Percentiles rank a stretch among this genome's conserved stretches.
phyloP scores from a whole-genome alignment of 164 flowering plant genomes.

The Akebia trifoliata region DNA sequence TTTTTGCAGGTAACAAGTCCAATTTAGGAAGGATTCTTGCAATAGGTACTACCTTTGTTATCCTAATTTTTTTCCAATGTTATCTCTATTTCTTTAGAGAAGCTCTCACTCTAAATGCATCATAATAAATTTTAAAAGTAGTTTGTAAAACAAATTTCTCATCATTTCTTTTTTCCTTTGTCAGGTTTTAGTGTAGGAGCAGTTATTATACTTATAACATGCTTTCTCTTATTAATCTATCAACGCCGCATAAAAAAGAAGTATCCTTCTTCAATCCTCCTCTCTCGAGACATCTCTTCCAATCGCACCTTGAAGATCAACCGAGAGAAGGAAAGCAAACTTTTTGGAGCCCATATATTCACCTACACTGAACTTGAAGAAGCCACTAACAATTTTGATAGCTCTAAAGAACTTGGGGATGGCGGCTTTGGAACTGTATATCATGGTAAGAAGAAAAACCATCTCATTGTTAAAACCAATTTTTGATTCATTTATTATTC shows the following conservation, averaged over 20 bases:
- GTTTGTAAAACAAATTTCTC: too few relatives aligned
- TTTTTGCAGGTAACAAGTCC: too few relatives aligned
- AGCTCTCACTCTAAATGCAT: too few relatives aligned
- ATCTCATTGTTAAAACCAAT: too few relatives aligned
- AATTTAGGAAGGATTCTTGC: too few relatives aligned
- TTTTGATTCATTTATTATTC: too few relatives aligned
- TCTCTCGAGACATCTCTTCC: constrained; percentile 3
- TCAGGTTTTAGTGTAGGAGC: background rate
- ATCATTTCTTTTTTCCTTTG: background rate
- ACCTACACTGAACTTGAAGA: constrained; percentile 27
- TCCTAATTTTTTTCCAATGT: too few relatives aligned
- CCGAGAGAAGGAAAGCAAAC: constrained; percentile 9
- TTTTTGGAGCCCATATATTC: constrained; percentile 19
- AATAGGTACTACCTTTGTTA: too few relatives aligned
- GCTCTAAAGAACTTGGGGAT: constrained; percentile 29
- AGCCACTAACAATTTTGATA: constrained; percentile 27
- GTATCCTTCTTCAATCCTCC: constrained; percentile 1
- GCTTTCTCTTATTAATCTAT: background rate
- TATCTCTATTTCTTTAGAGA: too few relatives aligned
- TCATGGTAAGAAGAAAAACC: constrained; percentile 18
- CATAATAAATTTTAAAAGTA: too few relatives aligned
- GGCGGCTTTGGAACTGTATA: constrained; percentile 32
- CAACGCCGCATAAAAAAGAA: background rate
- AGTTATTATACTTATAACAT: background rate
- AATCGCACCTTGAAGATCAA: background rate